Evolutionary conservation across 2,329 filamentous ascomycete species (phyloP), one percentile per base, ranked within the genome.

Genomic region (Lasiodiplodia sp.): DNA sequence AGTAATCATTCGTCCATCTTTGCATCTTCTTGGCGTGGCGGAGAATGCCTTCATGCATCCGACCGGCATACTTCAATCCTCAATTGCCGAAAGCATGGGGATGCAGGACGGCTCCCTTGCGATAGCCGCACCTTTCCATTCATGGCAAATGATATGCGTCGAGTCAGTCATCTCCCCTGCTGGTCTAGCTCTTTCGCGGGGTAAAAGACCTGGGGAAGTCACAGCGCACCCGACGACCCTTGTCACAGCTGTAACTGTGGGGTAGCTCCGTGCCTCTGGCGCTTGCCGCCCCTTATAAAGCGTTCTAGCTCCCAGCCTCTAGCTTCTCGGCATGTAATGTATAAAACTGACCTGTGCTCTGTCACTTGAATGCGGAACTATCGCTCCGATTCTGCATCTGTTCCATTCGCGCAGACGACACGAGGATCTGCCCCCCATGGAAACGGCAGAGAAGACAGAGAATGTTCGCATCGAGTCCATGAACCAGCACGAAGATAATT

Each of bases 121-220:
- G 4, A 14, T 28, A 31, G 58, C 58, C 40, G 38, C 58, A 49
- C 40, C 40, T 49, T 49, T 16, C 58, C 40, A 16, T 18, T 49
- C 23, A 16, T 4, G 18, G 58, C 11, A 34, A 62, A 7, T 49
- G 58, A 62, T 62, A 23, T 23, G 58, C 58, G 34, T 18, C 58
- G 58, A 62, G 58, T 62, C 58, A 62, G 21, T 25, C 12, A 11
- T 14, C 5, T 16, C 25, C 21, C 25, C 38, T 40, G 58, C 23
- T 21, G 40, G 11, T 18, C 58, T 62, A 62, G 40, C 58, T 49
- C 40, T 16, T 18, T 25, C 23, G 58, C 31, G 58, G 58, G 58
- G 58, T 62, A 62, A 49, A 62, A 25, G 31, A 49, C 40, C 38
- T 62, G 58, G 58, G 58, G 58, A 47, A 49, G 40, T 4, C 14